Evolutionary conservation across 1,284 basidiomycete species (phyloP), one percentile per base, ranked within the genome.

Genomic region (Lentinula novae-zelandiae): DNA sequence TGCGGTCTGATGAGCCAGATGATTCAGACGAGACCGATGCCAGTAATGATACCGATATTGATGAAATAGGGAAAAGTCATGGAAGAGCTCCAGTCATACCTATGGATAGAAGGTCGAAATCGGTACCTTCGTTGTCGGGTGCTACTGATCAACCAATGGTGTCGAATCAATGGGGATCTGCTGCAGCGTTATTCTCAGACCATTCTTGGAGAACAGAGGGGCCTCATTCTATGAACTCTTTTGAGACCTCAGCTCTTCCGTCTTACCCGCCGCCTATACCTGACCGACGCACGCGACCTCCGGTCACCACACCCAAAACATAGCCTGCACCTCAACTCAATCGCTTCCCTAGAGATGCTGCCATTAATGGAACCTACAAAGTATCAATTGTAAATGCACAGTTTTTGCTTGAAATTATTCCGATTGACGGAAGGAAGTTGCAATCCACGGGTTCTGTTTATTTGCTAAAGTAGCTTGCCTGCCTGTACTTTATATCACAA

Each of bases 1-100:
- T 58, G 22, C 36, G 50, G 12, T 17, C 50, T n/a, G 39, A 58
- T 10, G 57, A 58, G 40, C 57, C 57, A 34, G 57, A 58, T 52
- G 57, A 58, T 51, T 58, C 57, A 7, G 57, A 58, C 36, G 36
- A 42, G 0, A 20, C 48, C 3, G 46, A 33, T 13, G 20, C 20
- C 12, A 44, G 38, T 22, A 51, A 5, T 44, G 38, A 51, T 22
- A 40, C 10, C 8, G 50, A 58, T 27, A 6, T 8, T 27, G 49
- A 36, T 53, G 22, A 46, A 7, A 17, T n/a, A 39, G 48, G 15
- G 31, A 10, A 2, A 1, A 33, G 17, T 27, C 27, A 33, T 31
- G 42, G 54, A 46, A 27, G 42, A 13, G 54, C 54, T 33, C 54
- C 54, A 8, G 5, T 56, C 9, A 56, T 56, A 40, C 54, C 54